Evolutionary conservation across 2,329 filamentous ascomycete genomes (phyloP), one percentile per base, ranked within the genome.

Genomic region (Lachnum nothofagi): DNA sequence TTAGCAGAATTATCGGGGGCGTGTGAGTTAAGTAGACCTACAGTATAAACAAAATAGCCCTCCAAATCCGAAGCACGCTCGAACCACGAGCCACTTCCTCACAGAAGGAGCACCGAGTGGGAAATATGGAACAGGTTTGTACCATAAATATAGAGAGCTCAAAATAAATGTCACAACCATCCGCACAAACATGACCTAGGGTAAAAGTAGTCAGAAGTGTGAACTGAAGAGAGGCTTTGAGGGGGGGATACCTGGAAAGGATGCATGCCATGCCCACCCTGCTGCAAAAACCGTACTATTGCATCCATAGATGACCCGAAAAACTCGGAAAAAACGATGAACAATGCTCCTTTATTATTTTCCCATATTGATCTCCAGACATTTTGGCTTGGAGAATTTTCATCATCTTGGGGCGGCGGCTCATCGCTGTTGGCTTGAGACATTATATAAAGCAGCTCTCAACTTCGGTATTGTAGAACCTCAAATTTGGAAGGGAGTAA

Each of bases 241-340:
- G 14, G 34, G 7, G 10, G 14, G 48, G 53, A 75, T 54, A 95
- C 84, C 70, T 93, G 87, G 56, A 94, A 84, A 0, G 90, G 87
- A 72, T 94, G 83, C 73, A 94, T 85, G 2, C 79, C 79, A 49
- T 82, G 74, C 45, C 79, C 83, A 53, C 86, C 74, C 27, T 86
- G 76, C 65, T 94, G 88, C 33, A 95, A 71, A 19, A 91, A 69
- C 17, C 89, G 77, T 0, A 88, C 88, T 38, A 82, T 83, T 5
- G 93, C 79, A 67, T 94, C 94, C 89, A 95, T 95, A 38, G 86
- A 70, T 0, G 86, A 83, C 2, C 84, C 88, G 58, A 94, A 94
- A 24, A 91, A 71, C 66, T 95, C 88, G 0, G 89, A 78, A 1
- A 83, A 51, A 17, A 91, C 71, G 40, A 95, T 86, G 42, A 90